A percentile compares a stretch with the other conserved stretches of the same genome.
Conservation (phyloP, 1,284 basidiomycete species). For the Anthracocystis panici-leucophaei region DNA sequence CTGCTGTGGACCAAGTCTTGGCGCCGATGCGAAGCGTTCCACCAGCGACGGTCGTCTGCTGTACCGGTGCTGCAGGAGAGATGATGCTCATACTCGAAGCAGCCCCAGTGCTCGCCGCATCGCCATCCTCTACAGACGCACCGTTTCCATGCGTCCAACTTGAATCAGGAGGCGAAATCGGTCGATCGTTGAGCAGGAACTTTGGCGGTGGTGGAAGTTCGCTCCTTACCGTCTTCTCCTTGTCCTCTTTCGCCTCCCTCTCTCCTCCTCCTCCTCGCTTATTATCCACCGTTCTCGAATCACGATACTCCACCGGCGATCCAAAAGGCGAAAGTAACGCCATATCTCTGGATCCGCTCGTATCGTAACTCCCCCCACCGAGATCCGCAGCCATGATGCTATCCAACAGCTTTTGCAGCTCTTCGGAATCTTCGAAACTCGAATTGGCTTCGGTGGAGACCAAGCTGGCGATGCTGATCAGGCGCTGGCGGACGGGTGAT, state of each 20-base stretch:
- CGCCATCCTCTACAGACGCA: not conserved
- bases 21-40: not conserved
- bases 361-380: conserved; percentile 19
- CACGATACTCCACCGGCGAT: conserved; percentile 17
- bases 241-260: conserved; percentile 6
- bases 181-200: conserved; percentile 48
- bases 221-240: conserved; percentile 1
- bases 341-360: conserved; percentile 19
- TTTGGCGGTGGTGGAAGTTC: conserved; percentile 30
- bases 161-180: conserved; percentile 41
- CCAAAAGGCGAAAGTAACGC: conserved; percentile 44
- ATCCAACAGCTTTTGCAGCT: conserved; percentile 44
- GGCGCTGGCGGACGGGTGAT: not conserved
- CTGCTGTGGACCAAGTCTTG: not conserved
- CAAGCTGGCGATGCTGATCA: conserved; percentile 31
- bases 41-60: not conserved
- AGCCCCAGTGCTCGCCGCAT: not conserved
- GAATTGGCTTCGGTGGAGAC: conserved; percentile 50
- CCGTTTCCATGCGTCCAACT: conserved; percentile 15
- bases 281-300: conserved; percentile 7
- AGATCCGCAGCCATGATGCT: conserved; percentile 47
- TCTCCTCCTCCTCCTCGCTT: not conserved
- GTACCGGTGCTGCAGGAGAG: not conserved
- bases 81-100: not conserved
- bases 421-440: conserved; percentile 47